phyloP scores from a whole-genome alignment of 2,329 filamentous ascomycete genomes.

The Magnaporthiopsis rhizophila region DNA sequence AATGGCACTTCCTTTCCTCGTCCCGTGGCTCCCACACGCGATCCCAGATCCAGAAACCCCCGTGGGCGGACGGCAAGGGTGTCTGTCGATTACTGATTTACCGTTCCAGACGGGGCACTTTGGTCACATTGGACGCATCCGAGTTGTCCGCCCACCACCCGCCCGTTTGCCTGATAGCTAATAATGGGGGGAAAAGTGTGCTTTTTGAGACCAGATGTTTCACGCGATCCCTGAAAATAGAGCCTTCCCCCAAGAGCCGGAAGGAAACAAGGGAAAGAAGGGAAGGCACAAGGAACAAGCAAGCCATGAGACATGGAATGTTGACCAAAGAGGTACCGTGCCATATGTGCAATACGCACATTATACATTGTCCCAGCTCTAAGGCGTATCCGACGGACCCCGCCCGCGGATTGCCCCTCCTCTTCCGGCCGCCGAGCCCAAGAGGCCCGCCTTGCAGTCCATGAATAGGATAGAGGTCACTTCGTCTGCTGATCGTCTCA shows the following conservation, averaged over 20 bases:
- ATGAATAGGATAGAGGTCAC: background rate
- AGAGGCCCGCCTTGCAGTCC: background rate
- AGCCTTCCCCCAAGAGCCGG: background rate
- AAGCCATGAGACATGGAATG: background rate
- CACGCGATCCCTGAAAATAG: background rate
- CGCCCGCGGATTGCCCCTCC: background rate
- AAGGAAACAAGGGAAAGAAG: background rate
- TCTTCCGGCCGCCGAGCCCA: background rate
- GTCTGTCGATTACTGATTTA: background rate
- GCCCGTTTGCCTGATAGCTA: background rate
- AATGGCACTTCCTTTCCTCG: background rate
- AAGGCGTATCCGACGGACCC: background rate
- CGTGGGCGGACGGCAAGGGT: background rate
- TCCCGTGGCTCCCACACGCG: background rate
- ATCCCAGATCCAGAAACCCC: background rate
- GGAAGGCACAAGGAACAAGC: background rate
- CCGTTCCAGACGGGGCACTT: background rate
- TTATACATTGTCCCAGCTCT: background rate
- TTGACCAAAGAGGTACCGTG: background rate
- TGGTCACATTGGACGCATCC: background rate
- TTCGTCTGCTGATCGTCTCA: background rate
- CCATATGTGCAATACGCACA: background rate
- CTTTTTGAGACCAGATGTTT: background rate
- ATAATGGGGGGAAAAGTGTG: background rate
- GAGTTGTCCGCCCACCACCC: background rate